Percentiles rank a stretch among this genome's conserved stretches.
Evolutionary conservation across 2,329 filamentous ascomycete genomes (phyloP).

Genomic region (Tothia fuscella): DNA sequence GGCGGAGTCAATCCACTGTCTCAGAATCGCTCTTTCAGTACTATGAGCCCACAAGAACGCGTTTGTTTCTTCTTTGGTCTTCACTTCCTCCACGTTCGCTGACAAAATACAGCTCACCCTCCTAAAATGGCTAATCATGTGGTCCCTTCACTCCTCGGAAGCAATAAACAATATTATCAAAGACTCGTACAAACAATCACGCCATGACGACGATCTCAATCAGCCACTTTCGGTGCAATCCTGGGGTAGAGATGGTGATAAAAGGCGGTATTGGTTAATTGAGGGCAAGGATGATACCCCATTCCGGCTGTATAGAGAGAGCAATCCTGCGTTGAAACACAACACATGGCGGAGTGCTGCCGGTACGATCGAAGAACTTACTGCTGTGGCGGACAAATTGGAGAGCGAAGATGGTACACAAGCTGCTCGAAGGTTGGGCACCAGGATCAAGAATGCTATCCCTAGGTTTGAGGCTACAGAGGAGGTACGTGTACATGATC

Average conservation of each 20-base stretch:
- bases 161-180: conserved; percentile 69
- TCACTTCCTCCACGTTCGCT: conserved; percentile 13
- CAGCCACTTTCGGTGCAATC: conserved; percentile 81
- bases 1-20: conserved; percentile 69
- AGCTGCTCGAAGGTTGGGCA: conserved; percentile 64
- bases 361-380: conserved; percentile 78
- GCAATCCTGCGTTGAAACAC: conserved; percentile 63
- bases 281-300: conserved; percentile 90
- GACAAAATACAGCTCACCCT: conserved; percentile 56
- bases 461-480: conserved; percentile 88
- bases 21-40: conserved; percentile 67
- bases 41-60: conserved; percentile 68
- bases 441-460: conserved; percentile 66
- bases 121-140: conserved; percentile 71
- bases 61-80: conserved; percentile 38
- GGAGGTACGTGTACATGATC: conserved; percentile 46
- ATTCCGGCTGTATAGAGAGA: conserved; percentile 89
- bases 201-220: conserved; percentile 67
- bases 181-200: conserved; percentile 75
- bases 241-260: conserved; percentile 82
- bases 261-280: conserved; percentile 84
- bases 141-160: conserved; percentile 84
- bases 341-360: conserved; percentile 91
- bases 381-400: conserved; percentile 62
- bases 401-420: conserved; percentile 68